A percentile compares a stretch with the other conserved stretches of the same genome.
Evolutionary conservation across 208 protist species (phyloP).

Genomic region (Leishmania aethiopica): DNA sequence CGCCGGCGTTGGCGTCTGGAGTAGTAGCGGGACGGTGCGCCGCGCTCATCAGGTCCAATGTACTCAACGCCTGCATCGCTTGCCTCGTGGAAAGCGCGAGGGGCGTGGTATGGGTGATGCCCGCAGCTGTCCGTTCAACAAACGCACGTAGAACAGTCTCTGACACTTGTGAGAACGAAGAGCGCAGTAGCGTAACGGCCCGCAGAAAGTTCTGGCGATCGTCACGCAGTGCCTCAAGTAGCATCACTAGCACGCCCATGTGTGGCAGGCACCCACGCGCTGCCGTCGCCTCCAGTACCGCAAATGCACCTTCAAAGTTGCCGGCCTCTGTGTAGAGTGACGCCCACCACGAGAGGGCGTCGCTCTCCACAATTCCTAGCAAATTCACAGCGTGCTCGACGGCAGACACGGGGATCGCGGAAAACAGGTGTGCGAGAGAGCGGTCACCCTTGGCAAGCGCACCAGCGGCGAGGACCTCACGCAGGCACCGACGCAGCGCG

Average conservation of each 20-base stretch:
- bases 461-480: conserved; percentile 13
- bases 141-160: conserved; percentile 63
- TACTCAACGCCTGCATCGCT: conserved; percentile 33
- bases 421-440: conserved; percentile 24
- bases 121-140: conserved; percentile 44
- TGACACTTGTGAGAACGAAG: conserved; percentile 33
- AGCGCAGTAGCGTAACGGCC: conserved; percentile 31
- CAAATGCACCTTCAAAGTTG: conserved; percentile 27
- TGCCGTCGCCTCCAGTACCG: conserved; percentile 25
- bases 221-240: conserved; percentile 44
- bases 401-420: conserved; percentile 12
- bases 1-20: neutral
- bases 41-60: conserved; percentile 5
- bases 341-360: conserved; percentile 38
- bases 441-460: conserved; percentile 17
- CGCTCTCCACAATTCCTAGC: conserved; percentile 13
- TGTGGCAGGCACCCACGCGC: conserved; percentile 43
- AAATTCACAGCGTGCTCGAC: conserved; percentile 17
- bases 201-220: conserved; percentile 16
- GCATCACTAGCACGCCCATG: conserved; percentile 52
- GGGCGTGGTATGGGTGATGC: neutral
- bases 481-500: conserved; percentile 15
- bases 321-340: conserved; percentile 20
- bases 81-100: neutral
- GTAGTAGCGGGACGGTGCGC: neutral